Conservation (phyloP, 2,329 filamentous ascomycete genomes). For the Cyphellophora attinorum region DNA sequence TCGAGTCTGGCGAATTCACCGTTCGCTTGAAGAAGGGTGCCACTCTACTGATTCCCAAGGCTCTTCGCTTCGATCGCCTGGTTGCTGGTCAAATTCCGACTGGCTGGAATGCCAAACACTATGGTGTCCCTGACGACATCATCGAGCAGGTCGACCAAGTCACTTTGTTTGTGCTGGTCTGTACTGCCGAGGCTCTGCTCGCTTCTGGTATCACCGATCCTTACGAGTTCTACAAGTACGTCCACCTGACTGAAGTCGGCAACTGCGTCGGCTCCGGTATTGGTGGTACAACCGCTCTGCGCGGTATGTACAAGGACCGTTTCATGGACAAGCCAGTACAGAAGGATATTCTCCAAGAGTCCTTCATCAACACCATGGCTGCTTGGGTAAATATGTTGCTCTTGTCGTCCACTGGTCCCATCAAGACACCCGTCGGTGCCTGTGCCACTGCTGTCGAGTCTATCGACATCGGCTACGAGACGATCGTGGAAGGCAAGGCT, state of each 20-base stretch:
- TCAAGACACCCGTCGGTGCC: conserved; percentile 96
- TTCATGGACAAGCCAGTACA: conserved; percentile 95
- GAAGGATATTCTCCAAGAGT: conserved; percentile 98
- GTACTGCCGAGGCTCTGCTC: conserved; percentile 81
- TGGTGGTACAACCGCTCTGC: conserved; percentile 82
- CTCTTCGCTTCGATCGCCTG: conserved; percentile 89
- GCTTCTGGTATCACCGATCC: conserved; percentile 94
- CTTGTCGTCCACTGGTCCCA: conserved; percentile 90
- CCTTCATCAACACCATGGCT: conserved; percentile 99
- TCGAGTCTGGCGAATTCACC: conserved; percentile 89
- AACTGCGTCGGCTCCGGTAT: conserved; percentile 99
- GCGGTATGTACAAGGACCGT: conserved; percentile 97
- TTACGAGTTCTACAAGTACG: conserved; percentile 99
- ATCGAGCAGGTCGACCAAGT: conserved; percentile 96
- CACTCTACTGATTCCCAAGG: conserved; percentile 90
- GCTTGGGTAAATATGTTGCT: conserved; percentile 99
- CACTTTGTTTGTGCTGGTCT: conserved; percentile 88
- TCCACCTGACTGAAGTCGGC: conserved; percentile 93
- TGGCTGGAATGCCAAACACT: conserved; percentile 92
- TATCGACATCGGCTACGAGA: conserved; percentile 94
- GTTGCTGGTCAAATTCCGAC: conserved; percentile 95
- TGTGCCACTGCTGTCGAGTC: conserved; percentile 97
- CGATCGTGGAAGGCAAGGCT: conserved; percentile 96
- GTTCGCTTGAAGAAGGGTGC: conserved; percentile 94
- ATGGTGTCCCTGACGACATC: conserved; percentile 95